Percentiles rank a stretch among this genome's conserved stretches.
Evolutionary conservation across 129 eudicot genomes (phyloP).

Genomic region (Artemisia annua): DNA sequence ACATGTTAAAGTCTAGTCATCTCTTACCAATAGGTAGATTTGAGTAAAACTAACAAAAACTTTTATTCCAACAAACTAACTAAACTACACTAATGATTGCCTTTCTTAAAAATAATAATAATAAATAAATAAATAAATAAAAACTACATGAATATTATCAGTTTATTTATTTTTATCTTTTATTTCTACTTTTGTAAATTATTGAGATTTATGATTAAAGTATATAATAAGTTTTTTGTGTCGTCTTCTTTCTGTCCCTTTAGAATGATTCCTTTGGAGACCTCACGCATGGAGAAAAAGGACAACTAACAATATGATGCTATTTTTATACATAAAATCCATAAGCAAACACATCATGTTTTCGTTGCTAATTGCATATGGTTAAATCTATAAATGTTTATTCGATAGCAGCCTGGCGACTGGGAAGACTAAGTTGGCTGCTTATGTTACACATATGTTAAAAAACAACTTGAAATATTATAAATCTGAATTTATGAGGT

Average conservation of each 20-base stretch:
- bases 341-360: too few relatives aligned
- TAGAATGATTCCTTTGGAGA: constrained; percentile 4
- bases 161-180: neutral
- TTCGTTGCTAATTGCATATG: too few relatives aligned
- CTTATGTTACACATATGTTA: neutral
- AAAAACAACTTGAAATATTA: constrained; percentile 4
- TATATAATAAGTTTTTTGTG: neutral
- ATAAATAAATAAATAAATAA: too few relatives aligned
- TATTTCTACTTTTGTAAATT: neutral
- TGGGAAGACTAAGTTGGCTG: constrained; percentile 4
- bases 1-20: too few relatives aligned
- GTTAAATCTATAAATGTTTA: neutral
- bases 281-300: neutral
- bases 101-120: too few relatives aligned
- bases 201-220: neutral
- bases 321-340: neutral
- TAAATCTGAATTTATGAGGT: neutral
- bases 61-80: too few relatives aligned
- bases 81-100: too few relatives aligned
- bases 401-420: too few relatives aligned
- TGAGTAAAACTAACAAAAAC: too few relatives aligned
- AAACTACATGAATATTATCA: neutral
- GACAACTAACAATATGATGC: neutral
- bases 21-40: too few relatives aligned
- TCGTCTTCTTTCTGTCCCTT: constrained; percentile 16